Conservation (phyloP, 352 stramenopile genomes). For the Pythium utonaiense region DNA sequence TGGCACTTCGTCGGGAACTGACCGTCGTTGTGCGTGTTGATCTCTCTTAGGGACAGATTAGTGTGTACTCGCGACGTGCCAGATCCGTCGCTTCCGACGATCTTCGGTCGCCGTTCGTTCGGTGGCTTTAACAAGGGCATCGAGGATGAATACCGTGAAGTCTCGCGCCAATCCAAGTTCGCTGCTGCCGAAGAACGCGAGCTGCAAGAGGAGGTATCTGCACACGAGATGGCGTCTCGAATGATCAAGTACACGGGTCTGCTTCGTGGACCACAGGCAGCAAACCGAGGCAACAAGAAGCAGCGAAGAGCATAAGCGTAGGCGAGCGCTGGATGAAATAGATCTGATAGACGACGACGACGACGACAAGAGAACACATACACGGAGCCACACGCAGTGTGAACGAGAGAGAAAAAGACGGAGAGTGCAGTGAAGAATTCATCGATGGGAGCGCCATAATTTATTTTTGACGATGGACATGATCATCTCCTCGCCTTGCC, state of each 20-base stretch:
- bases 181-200: conserved; percentile 65
- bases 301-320: conserved; percentile 42
- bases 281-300: conserved; percentile 33
- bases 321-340: not conserved
- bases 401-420: not conserved
- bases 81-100: conserved; percentile 65
- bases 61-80: conserved; percentile 56
- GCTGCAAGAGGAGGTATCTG: conserved; percentile 74
- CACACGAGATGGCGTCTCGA: conserved; percentile 73
- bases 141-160: conserved; percentile 76
- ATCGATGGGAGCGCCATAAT: conserved; percentile 22
- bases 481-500: conserved; percentile 6
- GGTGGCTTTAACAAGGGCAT: conserved; percentile 78
- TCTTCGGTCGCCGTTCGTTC: conserved; percentile 80
- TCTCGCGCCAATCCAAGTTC: conserved; percentile 50
- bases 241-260: conserved; percentile 87
- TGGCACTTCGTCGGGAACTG: no score
- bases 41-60: conserved; percentile 30
- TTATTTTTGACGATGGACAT: conserved; percentile 20
- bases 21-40: not conserved
- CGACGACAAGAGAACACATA: not conserved
- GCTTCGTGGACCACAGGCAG: conserved; percentile 29
- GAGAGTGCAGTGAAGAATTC: not conserved
- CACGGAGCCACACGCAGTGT: not conserved
- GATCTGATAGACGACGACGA: conserved; percentile 1